phyloP scores from a whole-genome alignment of 2,329 filamentous ascomycete genomes.

The Colletotrichum scovillei region DNA sequence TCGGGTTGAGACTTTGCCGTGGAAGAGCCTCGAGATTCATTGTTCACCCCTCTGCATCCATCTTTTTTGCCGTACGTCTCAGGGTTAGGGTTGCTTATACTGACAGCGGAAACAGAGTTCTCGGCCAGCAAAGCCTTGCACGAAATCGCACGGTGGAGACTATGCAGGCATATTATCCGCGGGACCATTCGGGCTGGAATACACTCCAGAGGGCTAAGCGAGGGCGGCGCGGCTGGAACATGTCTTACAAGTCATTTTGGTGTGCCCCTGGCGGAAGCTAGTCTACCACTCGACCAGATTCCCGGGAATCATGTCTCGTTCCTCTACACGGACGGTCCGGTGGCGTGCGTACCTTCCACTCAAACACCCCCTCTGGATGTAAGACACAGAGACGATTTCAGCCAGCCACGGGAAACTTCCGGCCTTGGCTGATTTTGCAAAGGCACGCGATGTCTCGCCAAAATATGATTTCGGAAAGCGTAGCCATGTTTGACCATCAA shows the following conservation, averaged over 20 bases:
- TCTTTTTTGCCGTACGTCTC: background rate
- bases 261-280: conserved; percentile 1
- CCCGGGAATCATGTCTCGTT: conserved; percentile 18
- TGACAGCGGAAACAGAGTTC: background rate
- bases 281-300: conserved; percentile 26
- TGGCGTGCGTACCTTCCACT: background rate
- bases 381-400: conserved; percentile 13
- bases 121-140: background rate
- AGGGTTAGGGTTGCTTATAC: conserved; percentile 23
- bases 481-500: conserved; percentile 21
- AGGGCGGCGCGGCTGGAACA: conserved; percentile 15
- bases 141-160: background rate
- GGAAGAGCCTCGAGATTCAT: background rate
- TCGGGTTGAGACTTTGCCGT: background rate
- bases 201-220: background rate
- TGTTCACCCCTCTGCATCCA: background rate
- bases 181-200: background rate
- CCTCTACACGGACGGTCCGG: conserved; percentile 6
- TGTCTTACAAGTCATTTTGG: conserved; percentile 12
- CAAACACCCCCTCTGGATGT: background rate
- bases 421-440: background rate
- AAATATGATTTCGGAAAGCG: background rate
- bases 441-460: conserved; percentile 9
- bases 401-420: background rate
- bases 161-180: background rate